Evolutionary conservation across 1,284 basidiomycete genomes (phyloP).

Genomic region (Ceratobasidium sp.): DNA sequence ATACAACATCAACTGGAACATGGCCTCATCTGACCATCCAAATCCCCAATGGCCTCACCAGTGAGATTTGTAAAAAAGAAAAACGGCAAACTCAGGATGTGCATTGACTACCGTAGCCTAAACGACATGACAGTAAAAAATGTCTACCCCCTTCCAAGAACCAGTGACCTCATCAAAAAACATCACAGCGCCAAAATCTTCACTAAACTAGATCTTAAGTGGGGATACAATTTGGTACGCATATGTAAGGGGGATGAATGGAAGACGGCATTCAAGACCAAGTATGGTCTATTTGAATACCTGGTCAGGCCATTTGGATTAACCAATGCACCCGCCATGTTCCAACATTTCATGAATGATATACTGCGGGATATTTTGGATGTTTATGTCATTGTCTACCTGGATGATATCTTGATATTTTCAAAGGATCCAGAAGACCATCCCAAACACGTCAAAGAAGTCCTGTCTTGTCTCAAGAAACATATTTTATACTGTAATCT

Average conservation of each 20-base stretch:
- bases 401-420: constrained; percentile 47
- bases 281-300: constrained; percentile 59
- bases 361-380: constrained; percentile 40
- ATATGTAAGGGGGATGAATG: constrained; percentile 54
- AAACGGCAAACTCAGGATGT: constrained; percentile 58
- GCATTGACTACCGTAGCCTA: constrained; percentile 62
- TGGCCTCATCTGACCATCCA: constrained; percentile 55
- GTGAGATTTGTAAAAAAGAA: constrained; percentile 66
- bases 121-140: constrained; percentile 34
- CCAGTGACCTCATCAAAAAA: constrained; percentile 52
- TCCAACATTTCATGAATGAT: constrained; percentile 54
- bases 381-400: constrained; percentile 37
- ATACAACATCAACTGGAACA: constrained; percentile 32
- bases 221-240: constrained; percentile 55
- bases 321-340: constrained; percentile 55
- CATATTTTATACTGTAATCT: constrained; percentile 13
- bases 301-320: constrained; percentile 56
- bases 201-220: constrained; percentile 56
- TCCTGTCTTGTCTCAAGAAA: constrained; percentile 6
- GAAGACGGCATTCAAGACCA: constrained; percentile 59
- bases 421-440: constrained; percentile 14
- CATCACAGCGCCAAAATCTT: constrained; percentile 52
- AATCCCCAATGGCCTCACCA: constrained; percentile 58
- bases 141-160: constrained; percentile 51
- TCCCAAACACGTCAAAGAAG: constrained; percentile 27